Base-by-base conservation (phyloP, 1,284 basidiomycete genomes). In the Rhodotorula sp. region DNA sequence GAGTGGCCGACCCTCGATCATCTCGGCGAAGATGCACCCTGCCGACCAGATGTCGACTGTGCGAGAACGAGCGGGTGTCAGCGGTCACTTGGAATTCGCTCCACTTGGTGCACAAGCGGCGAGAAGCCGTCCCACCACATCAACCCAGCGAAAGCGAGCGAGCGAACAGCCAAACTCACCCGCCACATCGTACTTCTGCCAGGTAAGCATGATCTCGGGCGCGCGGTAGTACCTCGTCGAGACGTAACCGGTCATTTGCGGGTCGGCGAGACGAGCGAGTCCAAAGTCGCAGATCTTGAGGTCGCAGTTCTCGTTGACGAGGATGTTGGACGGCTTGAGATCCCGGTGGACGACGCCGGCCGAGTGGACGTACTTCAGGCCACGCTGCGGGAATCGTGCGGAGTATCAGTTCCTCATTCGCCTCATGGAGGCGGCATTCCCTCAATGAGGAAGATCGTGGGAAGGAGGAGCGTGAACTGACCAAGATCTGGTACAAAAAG, bases 141-240 rank as follows among this genome's bases (percentile, higher is more conserved):
- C 54, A 47, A 4, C 34, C 10, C 0, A 20, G 4, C 11, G 44
- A 39, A n/a, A 51, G 60, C 15, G 51, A 44, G 11, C 4, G 9
- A 30, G 11, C n/a, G 10, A 4, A 19, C 4, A 6, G 34, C 10
- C 47, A 15, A 9, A 81, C 82, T 76, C 70, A 84, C 83, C 84
- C 34, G 94, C 96, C 66, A 98, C 95, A 81, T 99, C 96, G 84
- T 99, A 99, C 84, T 99, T 99, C 82, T 99, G 95, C 96, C 96
- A 99, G 57, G 95, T 99, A 79, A 99, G 86, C 96, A 99, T 99
- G 84, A 99, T 99, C 82, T 99, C 95, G 11, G 95, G 95, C 6
- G 95, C 96, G 64, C 96, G 90, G 82, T 99, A 99, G 83, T 99
- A 99, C 77, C 96, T 86, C 67, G 95, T 99, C 71, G 94, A 98